Base-by-base conservation (phyloP, 306 rosid genomes). In the Trichosanthes cucumerina region DNA sequence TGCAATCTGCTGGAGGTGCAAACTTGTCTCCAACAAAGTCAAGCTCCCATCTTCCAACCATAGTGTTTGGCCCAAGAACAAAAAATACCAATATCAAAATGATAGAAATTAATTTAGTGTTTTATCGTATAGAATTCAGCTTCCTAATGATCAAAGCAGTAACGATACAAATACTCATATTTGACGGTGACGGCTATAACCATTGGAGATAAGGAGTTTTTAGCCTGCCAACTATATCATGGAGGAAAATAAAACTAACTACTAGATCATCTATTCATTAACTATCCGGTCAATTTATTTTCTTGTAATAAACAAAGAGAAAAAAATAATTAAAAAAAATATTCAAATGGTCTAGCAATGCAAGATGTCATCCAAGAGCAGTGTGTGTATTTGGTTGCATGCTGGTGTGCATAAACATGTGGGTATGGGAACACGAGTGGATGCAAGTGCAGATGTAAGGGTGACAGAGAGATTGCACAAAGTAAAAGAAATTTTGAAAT, bases 401-500 rank as follows among this genome's bases (percentile, higher is more conserved):
- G 44, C 13, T 21, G 11, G 18, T 62, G 28, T 19, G 23, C 74
- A 68, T 39, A 21, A 38, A 68, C 44, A 68, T 68, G 50, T 36
- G 74, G 74, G 31, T 68, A n/a, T 19, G 50, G 36, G 44, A 73
- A 73, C 3, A 1, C 18, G 36, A 3, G 76, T 71, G 56, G 57
- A 8, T 70, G 76, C 21, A 36, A 18, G 31, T 26, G 69, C n/a
- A 34, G 9, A 56, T 21, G 68, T n/a, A 15, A 65, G 72, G 14
- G 50, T 39, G 71, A 58, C 54, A 63, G 52, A 47, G 68, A 74
- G 62, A 63, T 53, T 21, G 54, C 66, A 64, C 74, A 80, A 53
- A 16, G 33, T 68, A 86, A 79, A 82, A 78, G 78, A 86, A 80
- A 83, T 33, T 78, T 56, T 38, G 85, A 68, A 83, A 84, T 58